phyloP scores from a whole-genome alignment of 371 early-diverging fungal species.

The Saksenaea oblongispora region DNA sequence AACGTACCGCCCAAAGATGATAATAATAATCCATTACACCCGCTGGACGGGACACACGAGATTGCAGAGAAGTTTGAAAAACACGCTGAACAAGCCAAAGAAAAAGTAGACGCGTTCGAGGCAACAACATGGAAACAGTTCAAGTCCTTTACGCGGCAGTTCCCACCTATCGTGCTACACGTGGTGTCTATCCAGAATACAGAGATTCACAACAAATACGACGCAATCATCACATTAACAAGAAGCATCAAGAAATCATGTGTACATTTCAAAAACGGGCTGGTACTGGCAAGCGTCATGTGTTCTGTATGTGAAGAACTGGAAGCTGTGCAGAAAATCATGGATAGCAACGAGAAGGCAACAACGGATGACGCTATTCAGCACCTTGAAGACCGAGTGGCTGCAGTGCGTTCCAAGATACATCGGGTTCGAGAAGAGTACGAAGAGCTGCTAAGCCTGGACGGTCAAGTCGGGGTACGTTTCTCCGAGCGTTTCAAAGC shows the following conservation, averaged over 20 bases:
- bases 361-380: slow-evolving; percentile 35
- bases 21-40: slow-evolving; percentile 22
- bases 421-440: slow-evolving; percentile 31
- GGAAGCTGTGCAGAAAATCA: slow-evolving; percentile 40
- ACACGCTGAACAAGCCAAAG: slow-evolving; percentile 5
- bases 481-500: slow-evolving; percentile 15
- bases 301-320: slow-evolving; percentile 39
- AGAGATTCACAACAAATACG: slow-evolving; percentile 9
- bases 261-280: slow-evolving; percentile 17
- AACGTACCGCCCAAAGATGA: slow-evolving; percentile 7
- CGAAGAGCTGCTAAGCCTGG: slow-evolving; percentile 12
- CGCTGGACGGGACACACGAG: slow-evolving; percentile 37
- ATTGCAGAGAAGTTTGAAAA: slow-evolving; percentile 21
- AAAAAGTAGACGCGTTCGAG: slow-evolving; percentile 6
- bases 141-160: neutral
- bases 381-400: slow-evolving; percentile 34
- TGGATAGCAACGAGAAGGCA: slow-evolving; percentile 31
- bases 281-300: slow-evolving; percentile 39
- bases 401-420: slow-evolving; percentile 30
- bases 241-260: neutral
- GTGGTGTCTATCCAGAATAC: slow-evolving; percentile 8
- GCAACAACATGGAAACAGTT: slow-evolving; percentile 11
- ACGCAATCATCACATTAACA: neutral
- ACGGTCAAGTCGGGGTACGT: slow-evolving; percentile 11
- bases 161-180: neutral